Percentiles rank a stretch among this genome's conserved stretches.
Conservation (phyloP, 352 stramenopile species). For the Phytopythium sindhum region DNA sequence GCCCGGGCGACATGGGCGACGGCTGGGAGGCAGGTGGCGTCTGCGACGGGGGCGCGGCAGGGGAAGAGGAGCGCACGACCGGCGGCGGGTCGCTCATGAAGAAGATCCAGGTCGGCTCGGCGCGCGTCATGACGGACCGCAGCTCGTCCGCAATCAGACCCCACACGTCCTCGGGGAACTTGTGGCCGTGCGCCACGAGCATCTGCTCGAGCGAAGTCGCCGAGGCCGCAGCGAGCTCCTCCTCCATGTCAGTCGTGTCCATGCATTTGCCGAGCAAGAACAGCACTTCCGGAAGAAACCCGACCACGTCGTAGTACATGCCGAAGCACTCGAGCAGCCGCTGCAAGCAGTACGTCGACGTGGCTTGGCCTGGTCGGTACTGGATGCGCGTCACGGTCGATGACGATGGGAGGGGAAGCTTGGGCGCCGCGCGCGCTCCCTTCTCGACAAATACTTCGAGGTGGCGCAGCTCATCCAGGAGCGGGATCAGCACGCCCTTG, state of each 20-base stretch:
- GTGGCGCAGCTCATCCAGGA: slow-evolving; percentile 76
- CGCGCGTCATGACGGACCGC: slow-evolving; percentile 68
- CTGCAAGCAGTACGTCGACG: slow-evolving; percentile 65
- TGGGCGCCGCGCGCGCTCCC: slow-evolving; percentile 27
- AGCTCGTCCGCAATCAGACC: slow-evolving; percentile 78
- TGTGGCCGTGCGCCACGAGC: slow-evolving; percentile 70
- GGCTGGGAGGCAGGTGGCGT: slow-evolving; percentile 2
- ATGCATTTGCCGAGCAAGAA: slow-evolving; percentile 78
- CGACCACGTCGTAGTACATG: slow-evolving; percentile 76
- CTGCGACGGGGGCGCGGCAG: slow-evolving; percentile 9
- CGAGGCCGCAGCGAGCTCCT: slow-evolving; percentile 61
- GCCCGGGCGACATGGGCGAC: slow-evolving; percentile 11
- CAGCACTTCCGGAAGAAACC: slow-evolving; percentile 72
- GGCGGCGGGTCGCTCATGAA: slow-evolving; percentile 29
- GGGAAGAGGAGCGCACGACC: background rate
- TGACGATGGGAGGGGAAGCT: slow-evolving; percentile 28
- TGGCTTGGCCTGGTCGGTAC: slow-evolving; percentile 44
- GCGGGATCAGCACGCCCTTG: slow-evolving; percentile 79
- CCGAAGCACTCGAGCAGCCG: slow-evolving; percentile 68
- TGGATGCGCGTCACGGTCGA: slow-evolving; percentile 23
- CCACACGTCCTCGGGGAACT: slow-evolving; percentile 80
- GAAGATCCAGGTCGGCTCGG: slow-evolving; percentile 75
- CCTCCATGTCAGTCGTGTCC: slow-evolving; percentile 65
- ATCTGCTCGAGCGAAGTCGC: slow-evolving; percentile 59
- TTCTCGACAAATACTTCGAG: slow-evolving; percentile 63